These are phyloP conservation scores for Calocybe cyanea DNA, from an alignment of 768 basidiomycete genomes.

Conservation along the genomic window DNA sequence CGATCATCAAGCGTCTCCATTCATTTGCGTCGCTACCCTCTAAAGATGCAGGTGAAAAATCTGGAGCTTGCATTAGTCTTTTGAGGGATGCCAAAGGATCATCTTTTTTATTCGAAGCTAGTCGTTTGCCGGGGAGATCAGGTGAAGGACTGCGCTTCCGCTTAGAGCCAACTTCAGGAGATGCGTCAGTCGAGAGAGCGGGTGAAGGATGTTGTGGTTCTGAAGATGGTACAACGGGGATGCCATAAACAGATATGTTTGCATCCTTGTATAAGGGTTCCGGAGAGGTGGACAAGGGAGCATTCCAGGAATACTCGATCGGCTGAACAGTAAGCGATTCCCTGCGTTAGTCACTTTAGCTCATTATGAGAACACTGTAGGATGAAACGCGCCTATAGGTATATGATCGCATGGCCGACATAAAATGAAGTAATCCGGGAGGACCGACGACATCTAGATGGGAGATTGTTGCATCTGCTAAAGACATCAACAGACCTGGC, in stretches of 20 bases:
- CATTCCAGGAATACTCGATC: conserved; percentile 35
- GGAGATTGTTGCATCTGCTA: conserved; percentile 66
- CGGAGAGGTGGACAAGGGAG: conserved; percentile 17
- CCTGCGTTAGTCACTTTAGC: conserved; percentile 27
- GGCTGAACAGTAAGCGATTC: conserved; percentile 47
- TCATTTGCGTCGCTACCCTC: conserved; percentile 44
- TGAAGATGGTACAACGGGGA: conserved; percentile 39
- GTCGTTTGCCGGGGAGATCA: conserved; percentile 33
- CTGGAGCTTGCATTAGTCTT: conserved; percentile 16
- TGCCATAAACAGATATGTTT: conserved; percentile 60
- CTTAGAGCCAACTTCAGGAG: conserved; percentile 28
- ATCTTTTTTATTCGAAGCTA: conserved; percentile 1
- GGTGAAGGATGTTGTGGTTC: neutral
- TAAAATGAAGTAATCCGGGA: conserved; percentile 60
- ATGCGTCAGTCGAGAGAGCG: neutral
- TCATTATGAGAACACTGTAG: neutral
- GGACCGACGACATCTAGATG: conserved; percentile 69
- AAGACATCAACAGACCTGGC: conserved; percentile 72
- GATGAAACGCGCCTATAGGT: conserved; percentile 51
- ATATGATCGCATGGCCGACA: conserved; percentile 70
- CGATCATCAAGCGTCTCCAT: conserved; percentile 50
- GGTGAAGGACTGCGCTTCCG: conserved; percentile 42
- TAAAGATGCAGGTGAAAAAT: conserved; percentile 33
- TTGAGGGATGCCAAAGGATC: conserved; percentile 18
- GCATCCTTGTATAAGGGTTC: conserved; percentile 57